Conservation (phyloP, 2,329 filamentous ascomycete genomes). For the Colletotrichum spinosum region DNA sequence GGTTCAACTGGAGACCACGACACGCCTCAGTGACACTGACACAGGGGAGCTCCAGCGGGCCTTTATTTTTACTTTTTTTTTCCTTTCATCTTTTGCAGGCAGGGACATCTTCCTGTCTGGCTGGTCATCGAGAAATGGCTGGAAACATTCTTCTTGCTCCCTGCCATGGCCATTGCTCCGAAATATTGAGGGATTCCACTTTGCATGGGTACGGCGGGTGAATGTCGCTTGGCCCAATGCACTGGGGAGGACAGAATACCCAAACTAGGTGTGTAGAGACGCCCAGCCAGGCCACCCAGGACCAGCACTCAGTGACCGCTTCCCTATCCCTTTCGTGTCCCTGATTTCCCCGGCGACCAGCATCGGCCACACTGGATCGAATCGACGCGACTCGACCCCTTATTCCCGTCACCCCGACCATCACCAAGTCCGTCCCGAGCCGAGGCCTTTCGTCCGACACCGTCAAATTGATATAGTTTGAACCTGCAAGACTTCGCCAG, state of each 20-base stretch:
- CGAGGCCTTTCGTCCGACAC: conserved; percentile 20
- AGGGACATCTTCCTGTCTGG: no score
- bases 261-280: background rate
- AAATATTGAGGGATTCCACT: conserved; percentile 28
- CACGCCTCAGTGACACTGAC: background rate
- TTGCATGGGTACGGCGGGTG: conserved; percentile 26
- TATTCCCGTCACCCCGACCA: conserved; percentile 12
- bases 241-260: conserved; percentile 6
- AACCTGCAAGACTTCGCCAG: no score
- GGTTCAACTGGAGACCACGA: conserved; percentile 32
- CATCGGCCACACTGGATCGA: background rate
- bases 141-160: conserved; percentile 27
- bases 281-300: conserved; percentile 10
- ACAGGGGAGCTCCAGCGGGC: background rate
- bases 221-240: conserved; percentile 21
- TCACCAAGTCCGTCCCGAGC: conserved; percentile 24
- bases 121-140: conserved; percentile 16
- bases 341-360: conserved; percentile 16
- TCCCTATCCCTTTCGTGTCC: conserved; percentile 14
- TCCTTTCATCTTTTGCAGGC: background rate
- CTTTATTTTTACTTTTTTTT: background rate
- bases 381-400: background rate
- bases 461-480: background rate
- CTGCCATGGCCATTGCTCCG: background rate
- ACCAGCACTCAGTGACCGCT: background rate